Percentiles rank a stretch among this genome's conserved stretches.
These are phyloP conservation scores for Parastagonospora nodorum DNA, from an alignment of 2,329 filamentous ascomycete genomes.

Conservation along the genomic window DNA sequence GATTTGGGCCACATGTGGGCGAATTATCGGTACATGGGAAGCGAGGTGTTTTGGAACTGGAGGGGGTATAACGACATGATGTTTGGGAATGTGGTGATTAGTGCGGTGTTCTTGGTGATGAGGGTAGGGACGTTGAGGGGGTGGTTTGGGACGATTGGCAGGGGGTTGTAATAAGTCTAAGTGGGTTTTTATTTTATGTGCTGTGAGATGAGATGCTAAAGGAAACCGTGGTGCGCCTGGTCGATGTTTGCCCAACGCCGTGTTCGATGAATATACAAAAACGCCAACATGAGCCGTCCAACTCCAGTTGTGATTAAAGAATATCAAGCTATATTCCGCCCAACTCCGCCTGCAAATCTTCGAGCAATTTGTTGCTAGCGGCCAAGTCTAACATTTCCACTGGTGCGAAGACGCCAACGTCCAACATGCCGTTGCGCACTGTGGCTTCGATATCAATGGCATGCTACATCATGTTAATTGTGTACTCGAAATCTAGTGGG, in stretches of 20 bases:
- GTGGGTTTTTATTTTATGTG: not conserved
- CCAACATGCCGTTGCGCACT: constrained; percentile 53
- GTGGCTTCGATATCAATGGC: constrained; percentile 62
- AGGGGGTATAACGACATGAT: constrained; percentile 27
- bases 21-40: constrained; percentile 28
- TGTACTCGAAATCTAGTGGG: not conserved
- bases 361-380: constrained; percentile 43
- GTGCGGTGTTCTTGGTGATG: constrained; percentile 29
- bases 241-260: not conserved
- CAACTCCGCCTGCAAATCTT: constrained; percentile 32
- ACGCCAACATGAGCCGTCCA: not conserved
- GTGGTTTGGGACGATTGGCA: constrained; percentile 26
- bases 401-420: constrained; percentile 60
- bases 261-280: not conserved
- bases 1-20: constrained; percentile 33
- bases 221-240: not conserved
- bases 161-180: not conserved
- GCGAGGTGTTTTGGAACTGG: constrained; percentile 29
- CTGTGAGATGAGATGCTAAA: constrained; percentile 3
- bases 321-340: not conserved
- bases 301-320: no score
- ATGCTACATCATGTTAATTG: constrained; percentile 46
- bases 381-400: constrained; percentile 49
- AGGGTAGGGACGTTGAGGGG: constrained; percentile 25
- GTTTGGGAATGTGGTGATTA: constrained; percentile 34